Conservation (phyloP, 129 eudicot genomes). For the Apium graveolens region DNA sequence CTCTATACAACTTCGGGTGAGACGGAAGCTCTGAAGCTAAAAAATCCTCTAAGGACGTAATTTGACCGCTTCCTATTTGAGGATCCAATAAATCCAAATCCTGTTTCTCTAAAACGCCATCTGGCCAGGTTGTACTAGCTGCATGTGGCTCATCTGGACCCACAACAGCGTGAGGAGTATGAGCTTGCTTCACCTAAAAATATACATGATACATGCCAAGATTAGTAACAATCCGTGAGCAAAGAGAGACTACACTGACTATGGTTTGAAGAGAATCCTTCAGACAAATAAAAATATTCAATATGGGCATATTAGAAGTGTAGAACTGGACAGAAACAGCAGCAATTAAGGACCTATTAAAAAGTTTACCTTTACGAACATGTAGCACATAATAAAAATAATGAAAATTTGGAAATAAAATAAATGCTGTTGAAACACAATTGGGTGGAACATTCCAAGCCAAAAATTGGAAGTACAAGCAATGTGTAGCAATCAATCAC, state of each 20-base stretch:
- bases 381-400: neutral
- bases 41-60: conserved; percentile 55
- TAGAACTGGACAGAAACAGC: neutral
- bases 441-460: neutral
- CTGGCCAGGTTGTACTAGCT: conserved; percentile 94
- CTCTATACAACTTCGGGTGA: conserved; percentile 82
- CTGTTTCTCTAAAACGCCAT: conserved; percentile 67
- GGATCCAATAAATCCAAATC: conserved; percentile 42
- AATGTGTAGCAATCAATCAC: neutral
- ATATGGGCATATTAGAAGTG: neutral
- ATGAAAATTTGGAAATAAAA: neutral
- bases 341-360: neutral
- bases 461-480: neutral
- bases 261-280: neutral
- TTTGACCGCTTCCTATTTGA: conserved; percentile 38
- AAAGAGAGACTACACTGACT: neutral
- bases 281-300: neutral
- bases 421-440: neutral
- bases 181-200: conserved; percentile 40
- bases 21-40: conserved; percentile 75
- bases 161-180: conserved; percentile 59
- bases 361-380: neutral
- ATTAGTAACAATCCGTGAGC: neutral
- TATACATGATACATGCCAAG: conserved; percentile 11
- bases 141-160: conserved; percentile 99